These are phyloP conservation scores for Podospora tetraspora DNA, from an alignment of 495 filamentous ascomycete genomes.

Conservation along the genomic window DNA sequence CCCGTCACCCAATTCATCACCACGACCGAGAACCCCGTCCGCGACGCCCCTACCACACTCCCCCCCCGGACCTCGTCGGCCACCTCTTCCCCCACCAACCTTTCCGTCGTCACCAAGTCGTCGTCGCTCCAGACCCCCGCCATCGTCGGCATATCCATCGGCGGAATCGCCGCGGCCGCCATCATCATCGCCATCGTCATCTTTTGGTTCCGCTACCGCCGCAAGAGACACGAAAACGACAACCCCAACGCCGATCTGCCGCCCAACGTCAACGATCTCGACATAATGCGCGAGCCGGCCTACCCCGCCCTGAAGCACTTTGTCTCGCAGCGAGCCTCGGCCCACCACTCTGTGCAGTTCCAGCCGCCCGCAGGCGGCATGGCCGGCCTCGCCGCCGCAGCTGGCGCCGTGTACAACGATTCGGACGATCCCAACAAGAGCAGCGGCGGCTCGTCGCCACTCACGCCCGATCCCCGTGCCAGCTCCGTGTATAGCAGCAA, in stretches of 20 bases:
- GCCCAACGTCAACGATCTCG: conserved; percentile 3
- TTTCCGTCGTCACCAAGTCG: neutral
- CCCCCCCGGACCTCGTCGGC: neutral
- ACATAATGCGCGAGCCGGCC: conserved; percentile 13
- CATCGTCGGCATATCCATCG: conserved; percentile 26
- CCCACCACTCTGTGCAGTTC: conserved; percentile 12
- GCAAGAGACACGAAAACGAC: neutral
- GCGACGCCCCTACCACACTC: neutral
- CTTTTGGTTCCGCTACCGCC: conserved; percentile 19
- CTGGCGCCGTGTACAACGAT: neutral
- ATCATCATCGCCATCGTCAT: conserved; percentile 19
- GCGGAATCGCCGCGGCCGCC: conserved; percentile 17
- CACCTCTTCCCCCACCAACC: neutral
- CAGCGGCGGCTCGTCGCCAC: neutral
- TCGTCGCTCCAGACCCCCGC: conserved; percentile 18
- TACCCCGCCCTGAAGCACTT: conserved; percentile 17
- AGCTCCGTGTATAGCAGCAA: conserved; percentile 10
- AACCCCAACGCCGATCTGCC: conserved; percentile 5
- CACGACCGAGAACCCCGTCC: conserved; percentile 19
- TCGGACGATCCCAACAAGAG: conserved; percentile 1
- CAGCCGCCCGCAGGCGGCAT: neutral
- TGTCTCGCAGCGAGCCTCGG: conserved; percentile 1
- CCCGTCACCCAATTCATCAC: conserved; percentile 20
- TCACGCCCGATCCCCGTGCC: conserved; percentile 7
- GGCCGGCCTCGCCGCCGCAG: neutral